These are phyloP conservation scores for Colletotrichum sidae DNA, from an alignment of 2,329 filamentous ascomycete genomes.

Conservation along the genomic window DNA sequence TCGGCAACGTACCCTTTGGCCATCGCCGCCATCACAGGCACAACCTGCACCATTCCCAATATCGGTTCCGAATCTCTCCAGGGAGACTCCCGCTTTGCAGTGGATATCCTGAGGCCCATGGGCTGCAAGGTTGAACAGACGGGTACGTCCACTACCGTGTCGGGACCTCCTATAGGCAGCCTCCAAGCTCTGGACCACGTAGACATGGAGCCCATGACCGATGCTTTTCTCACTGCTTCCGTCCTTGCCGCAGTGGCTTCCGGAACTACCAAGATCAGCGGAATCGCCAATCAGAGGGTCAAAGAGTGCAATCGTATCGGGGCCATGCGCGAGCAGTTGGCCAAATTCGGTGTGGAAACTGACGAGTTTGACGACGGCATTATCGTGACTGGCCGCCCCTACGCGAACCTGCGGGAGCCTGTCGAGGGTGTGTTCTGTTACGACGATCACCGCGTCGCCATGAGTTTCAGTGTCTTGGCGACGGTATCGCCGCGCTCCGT, in stretches of 20 bases:
- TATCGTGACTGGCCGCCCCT: slow-evolving; percentile 69
- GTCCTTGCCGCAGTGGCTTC: slow-evolving; percentile 90
- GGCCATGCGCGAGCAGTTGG: slow-evolving; percentile 94
- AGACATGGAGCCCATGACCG: slow-evolving; percentile 99
- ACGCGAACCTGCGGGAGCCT: slow-evolving; percentile 63
- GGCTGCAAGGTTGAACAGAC: slow-evolving; percentile 91
- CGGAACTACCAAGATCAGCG: slow-evolving; percentile 86
- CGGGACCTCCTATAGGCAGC: slow-evolving; percentile 80
- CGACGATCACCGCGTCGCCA: slow-evolving; percentile 96
- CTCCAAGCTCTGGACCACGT: slow-evolving; percentile 83
- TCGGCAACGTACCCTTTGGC: slow-evolving; percentile 97
- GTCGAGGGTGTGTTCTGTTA: slow-evolving; percentile 86
- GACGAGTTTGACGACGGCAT: slow-evolving; percentile 96
- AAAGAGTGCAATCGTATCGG: slow-evolving; percentile 98
- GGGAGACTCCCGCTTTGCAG: slow-evolving; percentile 92
- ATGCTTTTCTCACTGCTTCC: slow-evolving; percentile 95
- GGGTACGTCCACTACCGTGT: slow-evolving; percentile 88
- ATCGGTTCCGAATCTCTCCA: slow-evolving; percentile 93
- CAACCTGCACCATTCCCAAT: slow-evolving; percentile 94
- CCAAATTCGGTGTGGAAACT: slow-evolving; percentile 90
- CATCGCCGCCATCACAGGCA: slow-evolving; percentile 94
- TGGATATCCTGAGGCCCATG: slow-evolving; percentile 92
- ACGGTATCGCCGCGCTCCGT: slow-evolving; percentile 77
- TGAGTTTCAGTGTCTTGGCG: slow-evolving; percentile 95
- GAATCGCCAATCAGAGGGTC: slow-evolving; percentile 96